phyloP scores from a whole-genome alignment of 495 filamentous ascomycete species.

The Cudoniella acicularis region DNA sequence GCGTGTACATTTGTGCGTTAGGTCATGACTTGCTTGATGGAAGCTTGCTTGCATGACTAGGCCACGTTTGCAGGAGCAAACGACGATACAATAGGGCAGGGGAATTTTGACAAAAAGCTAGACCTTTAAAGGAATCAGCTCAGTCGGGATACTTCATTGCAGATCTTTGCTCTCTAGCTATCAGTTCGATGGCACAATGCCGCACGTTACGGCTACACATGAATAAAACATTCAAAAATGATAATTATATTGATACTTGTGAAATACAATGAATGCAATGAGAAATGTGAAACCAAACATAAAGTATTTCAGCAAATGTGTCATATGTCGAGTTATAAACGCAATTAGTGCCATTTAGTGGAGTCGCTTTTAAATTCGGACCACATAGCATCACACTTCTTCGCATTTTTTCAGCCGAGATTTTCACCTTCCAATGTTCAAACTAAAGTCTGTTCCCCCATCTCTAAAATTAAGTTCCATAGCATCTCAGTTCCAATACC shows the following conservation, averaged over 20 bases:
- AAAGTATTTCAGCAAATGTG: not conserved
- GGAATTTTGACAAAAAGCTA: slow-evolving; percentile 6
- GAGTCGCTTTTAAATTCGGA: too few relatives aligned
- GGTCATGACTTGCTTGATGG: slow-evolving; percentile 7
- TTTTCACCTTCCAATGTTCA: not conserved
- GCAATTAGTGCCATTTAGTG: not conserved
- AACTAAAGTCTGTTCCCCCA: not conserved
- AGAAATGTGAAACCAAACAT: not conserved
- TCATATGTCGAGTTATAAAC: not conserved
- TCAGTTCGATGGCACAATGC: slow-evolving; percentile 3
- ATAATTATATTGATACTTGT: not conserved
- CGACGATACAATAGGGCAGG: not conserved
- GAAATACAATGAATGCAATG: not conserved
- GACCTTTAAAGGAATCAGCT: slow-evolving; percentile 1
- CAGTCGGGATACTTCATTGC: slow-evolving; percentile 8
- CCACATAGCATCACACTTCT: too few relatives aligned
- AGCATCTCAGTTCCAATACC: too few relatives aligned
- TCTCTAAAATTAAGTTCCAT: not conserved
- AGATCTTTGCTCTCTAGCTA: slow-evolving; percentile 14
- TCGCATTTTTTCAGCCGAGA: too few relatives aligned
- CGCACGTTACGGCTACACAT: slow-evolving; percentile 2
- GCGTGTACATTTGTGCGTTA: slow-evolving; percentile 23
- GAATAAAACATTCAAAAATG: slow-evolving; percentile 19
- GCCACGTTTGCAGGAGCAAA: slow-evolving; percentile 3
- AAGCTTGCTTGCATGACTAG: slow-evolving; percentile 10